Conservation (phyloP, 2,329 filamentous ascomycete species). For the Apiospora arundinis region DNA sequence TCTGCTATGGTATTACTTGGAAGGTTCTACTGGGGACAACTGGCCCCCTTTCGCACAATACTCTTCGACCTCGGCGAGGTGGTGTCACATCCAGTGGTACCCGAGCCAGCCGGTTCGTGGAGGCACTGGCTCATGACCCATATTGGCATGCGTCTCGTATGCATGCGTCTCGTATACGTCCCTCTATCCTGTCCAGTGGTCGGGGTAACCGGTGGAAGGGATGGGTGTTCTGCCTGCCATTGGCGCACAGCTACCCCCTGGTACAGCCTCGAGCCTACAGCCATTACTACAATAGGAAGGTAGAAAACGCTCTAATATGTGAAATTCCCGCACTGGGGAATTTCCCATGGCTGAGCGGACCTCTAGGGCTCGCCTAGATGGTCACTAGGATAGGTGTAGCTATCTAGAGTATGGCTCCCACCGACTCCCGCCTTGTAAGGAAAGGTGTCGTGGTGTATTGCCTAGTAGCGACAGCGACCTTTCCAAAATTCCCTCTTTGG, state of each 20-base stretch:
- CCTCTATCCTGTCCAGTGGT: background rate
- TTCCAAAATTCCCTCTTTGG: background rate
- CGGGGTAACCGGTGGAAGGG: background rate
- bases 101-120: background rate
- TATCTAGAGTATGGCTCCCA: background rate
- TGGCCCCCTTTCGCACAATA: background rate
- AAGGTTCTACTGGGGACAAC: background rate
- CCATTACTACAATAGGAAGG: background rate
- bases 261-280: background rate
- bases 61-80: background rate
- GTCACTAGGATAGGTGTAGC: background rate
- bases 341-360: background rate
- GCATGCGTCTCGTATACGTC: background rate
- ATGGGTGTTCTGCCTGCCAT: background rate
- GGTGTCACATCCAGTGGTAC: background rate
- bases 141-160: too few relatives aligned
- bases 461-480: background rate
- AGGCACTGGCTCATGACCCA: background rate
- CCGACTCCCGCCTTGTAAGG: background rate
- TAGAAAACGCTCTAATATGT: background rate
- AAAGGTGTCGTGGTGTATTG: background rate
- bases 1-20: background rate
- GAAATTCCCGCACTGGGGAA: background rate
- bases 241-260: background rate
- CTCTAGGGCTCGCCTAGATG: background rate